Evolutionary conservation across 208 protist species (phyloP).

Genomic region (Leishmania amazonensis): DNA sequence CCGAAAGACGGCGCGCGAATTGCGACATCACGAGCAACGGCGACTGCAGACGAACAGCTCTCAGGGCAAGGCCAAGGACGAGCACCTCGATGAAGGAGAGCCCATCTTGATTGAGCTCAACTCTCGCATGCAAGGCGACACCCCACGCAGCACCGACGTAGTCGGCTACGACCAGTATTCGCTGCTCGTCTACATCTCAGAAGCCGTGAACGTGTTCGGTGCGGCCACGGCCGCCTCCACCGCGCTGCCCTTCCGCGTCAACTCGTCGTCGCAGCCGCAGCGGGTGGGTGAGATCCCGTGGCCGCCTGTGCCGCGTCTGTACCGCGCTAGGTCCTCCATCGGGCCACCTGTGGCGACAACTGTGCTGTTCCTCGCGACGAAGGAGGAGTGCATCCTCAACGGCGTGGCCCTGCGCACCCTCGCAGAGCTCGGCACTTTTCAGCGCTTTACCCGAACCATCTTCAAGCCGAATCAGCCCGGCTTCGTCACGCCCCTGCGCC

Average conservation of each 20-base stretch:
- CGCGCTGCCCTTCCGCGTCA: conserved; percentile 15
- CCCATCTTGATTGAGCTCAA: conserved; percentile 92
- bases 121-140: conserved; percentile 79
- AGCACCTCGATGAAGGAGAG: conserved; percentile 18
- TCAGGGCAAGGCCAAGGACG: not conserved
- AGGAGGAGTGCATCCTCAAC: conserved; percentile 51
- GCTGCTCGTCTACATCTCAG: conserved; percentile 70
- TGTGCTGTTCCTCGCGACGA: conserved; percentile 65
- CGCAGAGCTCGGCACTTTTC: conserved; percentile 53
- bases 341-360: conserved; percentile 24
- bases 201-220: conserved; percentile 47
- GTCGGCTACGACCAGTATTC: conserved; percentile 85
- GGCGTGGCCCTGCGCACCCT: conserved; percentile 34
- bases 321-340: conserved; percentile 24
- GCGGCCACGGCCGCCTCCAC: conserved; percentile 31
- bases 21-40: not conserved
- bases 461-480: conserved; percentile 38
- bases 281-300: conserved; percentile 47
- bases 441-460: conserved; percentile 54
- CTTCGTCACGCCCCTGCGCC: conserved; percentile 32
- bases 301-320: conserved; percentile 74
- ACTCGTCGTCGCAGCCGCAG: not conserved
- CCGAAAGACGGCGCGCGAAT: conserved; percentile 28
- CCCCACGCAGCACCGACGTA: conserved; percentile 64
- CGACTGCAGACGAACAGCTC: not conserved